Percentiles rank a stretch among this genome's conserved stretches.
Conservation (phyloP, 345 rosid species). For the Euphorbia peplus region DNA sequence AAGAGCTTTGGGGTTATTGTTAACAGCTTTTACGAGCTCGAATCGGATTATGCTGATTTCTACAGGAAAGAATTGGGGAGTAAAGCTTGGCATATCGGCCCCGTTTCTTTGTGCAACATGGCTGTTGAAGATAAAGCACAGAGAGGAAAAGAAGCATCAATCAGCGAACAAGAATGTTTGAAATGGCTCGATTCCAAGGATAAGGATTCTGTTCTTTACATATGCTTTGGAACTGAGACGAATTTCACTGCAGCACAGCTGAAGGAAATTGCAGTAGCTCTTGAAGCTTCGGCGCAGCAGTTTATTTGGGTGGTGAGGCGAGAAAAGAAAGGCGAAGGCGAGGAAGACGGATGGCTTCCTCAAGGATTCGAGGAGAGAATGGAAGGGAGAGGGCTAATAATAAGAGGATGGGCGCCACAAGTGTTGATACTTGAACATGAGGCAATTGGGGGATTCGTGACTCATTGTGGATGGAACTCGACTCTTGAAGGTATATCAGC, state of each 20-base stretch:
- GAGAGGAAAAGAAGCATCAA: constrained; percentile 1
- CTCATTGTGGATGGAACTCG: constrained; percentile 1
- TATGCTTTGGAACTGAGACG: neutral
- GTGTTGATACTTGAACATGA: neutral
- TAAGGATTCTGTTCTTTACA: neutral
- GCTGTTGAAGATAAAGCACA: neutral
- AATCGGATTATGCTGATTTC: neutral
- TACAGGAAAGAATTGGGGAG: neutral
- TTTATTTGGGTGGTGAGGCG: neutral
- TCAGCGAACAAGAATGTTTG: neutral
- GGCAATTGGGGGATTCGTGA: neutral
- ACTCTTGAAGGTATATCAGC: neutral
- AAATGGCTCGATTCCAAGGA: neutral
- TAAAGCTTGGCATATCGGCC: constrained; percentile 1
- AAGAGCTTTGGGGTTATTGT: neutral
- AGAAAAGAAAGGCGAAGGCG: neutral
- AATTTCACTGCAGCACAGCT: neutral
- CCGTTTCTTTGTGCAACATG: neutral
- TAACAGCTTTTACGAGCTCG: neutral
- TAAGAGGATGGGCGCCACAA: neutral
- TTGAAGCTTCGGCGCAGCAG: neutral
- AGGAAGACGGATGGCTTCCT: neutral
- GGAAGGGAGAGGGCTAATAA: neutral
- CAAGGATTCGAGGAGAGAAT: neutral
- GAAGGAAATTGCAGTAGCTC: neutral